phyloP scores from a whole-genome alignment of 805 yeast species.

The Hemisphaericaspora nanyangensis region DNA sequence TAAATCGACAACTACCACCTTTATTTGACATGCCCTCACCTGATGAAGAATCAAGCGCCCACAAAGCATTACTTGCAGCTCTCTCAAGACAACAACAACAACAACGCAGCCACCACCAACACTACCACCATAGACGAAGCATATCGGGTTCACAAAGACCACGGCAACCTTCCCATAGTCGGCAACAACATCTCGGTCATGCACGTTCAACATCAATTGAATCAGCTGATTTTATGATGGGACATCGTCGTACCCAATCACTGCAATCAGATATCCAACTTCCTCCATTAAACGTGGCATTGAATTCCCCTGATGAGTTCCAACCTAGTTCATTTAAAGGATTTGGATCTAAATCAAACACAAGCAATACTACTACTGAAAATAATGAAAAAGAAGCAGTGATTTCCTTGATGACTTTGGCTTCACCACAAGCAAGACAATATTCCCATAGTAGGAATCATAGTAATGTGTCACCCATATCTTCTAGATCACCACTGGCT shows the following conservation, averaged over 20 bases:
- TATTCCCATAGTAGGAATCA: conserved; percentile 27
- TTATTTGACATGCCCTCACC: conserved; percentile 23
- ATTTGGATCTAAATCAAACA: neutral
- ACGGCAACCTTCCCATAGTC: conserved; percentile 5
- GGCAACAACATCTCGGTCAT: neutral
- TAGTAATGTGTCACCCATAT: conserved; percentile 18
- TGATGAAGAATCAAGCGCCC: conserved; percentile 43
- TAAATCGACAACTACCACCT: neutral
- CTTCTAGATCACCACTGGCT: conserved; percentile 23
- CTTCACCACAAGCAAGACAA: conserved; percentile 44
- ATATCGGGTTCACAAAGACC: conserved; percentile 7
- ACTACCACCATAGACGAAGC: no score
- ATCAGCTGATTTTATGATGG: neutral
- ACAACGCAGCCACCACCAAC: no score
- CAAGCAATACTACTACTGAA: conserved; percentile 16
- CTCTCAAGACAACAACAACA: conserved; percentile 29
- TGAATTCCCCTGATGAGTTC: conserved; percentile 7
- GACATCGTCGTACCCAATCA: neutral
- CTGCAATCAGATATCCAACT: conserved; percentile 12
- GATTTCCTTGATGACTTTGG: conserved; percentile 50
- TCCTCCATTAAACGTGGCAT: conserved; percentile 29
- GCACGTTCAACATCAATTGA: neutral
- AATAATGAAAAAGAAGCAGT: conserved; percentile 51
- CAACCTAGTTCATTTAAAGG: conserved; percentile 1
- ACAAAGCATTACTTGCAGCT: conserved; percentile 41